Percentiles rank a stretch among this genome's conserved stretches.
These are phyloP conservation scores for Aspergillus latus DNA, from an alignment of 2,329 filamentous ascomycete genomes.

Conservation along the genomic window DNA sequence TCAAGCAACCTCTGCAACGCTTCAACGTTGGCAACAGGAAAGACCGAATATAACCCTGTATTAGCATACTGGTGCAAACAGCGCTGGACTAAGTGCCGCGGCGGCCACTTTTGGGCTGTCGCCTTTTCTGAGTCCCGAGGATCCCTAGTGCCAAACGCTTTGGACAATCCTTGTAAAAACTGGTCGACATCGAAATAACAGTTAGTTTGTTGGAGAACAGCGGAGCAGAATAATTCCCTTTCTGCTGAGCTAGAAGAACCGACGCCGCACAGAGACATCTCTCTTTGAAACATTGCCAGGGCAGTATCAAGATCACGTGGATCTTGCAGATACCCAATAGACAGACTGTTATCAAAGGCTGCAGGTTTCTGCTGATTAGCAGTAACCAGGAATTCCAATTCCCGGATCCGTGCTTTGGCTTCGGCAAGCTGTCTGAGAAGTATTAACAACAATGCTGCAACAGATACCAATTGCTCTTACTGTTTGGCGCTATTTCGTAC, in stretches of 20 bases:
- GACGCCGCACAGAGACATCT: constrained; percentile 24
- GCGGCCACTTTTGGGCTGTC: constrained; percentile 21
- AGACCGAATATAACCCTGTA: constrained; percentile 27
- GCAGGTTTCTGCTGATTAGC: background rate
- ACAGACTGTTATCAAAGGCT: background rate
- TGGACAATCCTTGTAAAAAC: constrained; percentile 18
- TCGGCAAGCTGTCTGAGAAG: constrained; percentile 22
- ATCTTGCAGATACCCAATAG: constrained; percentile 17
- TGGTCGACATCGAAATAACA: constrained; percentile 23
- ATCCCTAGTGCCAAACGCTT: constrained; percentile 10
- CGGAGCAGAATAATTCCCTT: constrained; percentile 20
- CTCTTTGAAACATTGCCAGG: constrained; percentile 21
- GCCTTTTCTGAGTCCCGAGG: background rate
- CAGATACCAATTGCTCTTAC: constrained; percentile 12
- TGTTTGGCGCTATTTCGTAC: constrained; percentile 20
- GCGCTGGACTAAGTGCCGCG: constrained; percentile 14
- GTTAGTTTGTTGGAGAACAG: constrained; percentile 20
- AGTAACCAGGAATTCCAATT: constrained; percentile 16
- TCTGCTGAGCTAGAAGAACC: constrained; percentile 19
- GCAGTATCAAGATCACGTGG: constrained; percentile 21
- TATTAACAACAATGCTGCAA: background rate
- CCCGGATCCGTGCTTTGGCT: constrained; percentile 20
- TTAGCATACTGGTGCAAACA: constrained; percentile 23
- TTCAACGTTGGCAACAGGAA: constrained; percentile 23
- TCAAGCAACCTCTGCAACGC: constrained; percentile 15